Conservation (phyloP, 140 eudicot genomes). For the Erigeron philadelphicus region DNA sequence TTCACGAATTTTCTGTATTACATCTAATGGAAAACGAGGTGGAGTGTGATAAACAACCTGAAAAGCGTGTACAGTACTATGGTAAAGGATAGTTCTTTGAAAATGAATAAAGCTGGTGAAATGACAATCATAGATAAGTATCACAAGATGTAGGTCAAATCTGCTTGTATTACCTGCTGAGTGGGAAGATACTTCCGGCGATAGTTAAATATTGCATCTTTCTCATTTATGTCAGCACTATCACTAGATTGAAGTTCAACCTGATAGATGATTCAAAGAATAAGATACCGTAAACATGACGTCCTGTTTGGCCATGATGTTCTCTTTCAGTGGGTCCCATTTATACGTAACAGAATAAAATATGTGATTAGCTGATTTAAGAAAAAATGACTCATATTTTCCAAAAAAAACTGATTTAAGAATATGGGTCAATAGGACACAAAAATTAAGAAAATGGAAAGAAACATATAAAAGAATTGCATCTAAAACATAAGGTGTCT, state of each 20-base stretch:
- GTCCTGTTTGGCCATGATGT: not conserved
- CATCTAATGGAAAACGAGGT: constrained; percentile 77
- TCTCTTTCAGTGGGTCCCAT: constrained; percentile 14
- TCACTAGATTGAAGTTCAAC: constrained; percentile 78
- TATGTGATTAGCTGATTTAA: not conserved
- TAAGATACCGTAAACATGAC: not conserved
- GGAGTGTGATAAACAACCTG: constrained; percentile 97
- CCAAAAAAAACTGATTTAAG: not conserved
- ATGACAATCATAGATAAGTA: not conserved
- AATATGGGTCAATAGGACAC: constrained; percentile 5
- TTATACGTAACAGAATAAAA: not conserved
- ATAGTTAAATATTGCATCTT: constrained; percentile 84
- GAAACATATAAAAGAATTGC: constrained; percentile 2
- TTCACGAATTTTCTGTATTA: constrained; percentile 56
- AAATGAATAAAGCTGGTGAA: not conserved
- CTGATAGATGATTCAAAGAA: constrained; percentile 33
- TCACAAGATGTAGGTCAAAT: constrained; percentile 13
- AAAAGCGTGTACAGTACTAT: not conserved
- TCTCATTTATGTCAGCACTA: constrained; percentile 51
- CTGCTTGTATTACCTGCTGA: constrained; percentile 52
- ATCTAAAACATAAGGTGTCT: not conserved
- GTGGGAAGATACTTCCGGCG: constrained; percentile 89
- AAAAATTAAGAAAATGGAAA: constrained; percentile 6
- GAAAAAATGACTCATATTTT: no score
- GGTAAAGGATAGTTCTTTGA: not conserved